Base-by-base conservation (phyloP, 768 basidiomycete species). In the Mycena crocata region DNA sequence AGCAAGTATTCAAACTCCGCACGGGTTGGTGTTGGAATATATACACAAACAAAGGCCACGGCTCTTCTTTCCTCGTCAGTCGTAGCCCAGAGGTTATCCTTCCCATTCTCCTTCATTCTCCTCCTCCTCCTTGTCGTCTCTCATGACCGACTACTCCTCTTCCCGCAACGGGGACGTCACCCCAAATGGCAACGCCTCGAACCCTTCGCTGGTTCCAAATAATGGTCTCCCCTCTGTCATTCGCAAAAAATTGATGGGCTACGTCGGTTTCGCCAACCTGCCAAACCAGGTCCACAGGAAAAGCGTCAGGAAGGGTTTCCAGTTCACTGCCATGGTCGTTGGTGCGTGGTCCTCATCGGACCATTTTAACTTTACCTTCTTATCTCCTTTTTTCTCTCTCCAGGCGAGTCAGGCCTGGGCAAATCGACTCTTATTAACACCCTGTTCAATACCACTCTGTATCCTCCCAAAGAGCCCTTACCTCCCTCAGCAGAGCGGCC, bases 231-330 rank as follows among this genome's bases (percentile, higher is more conserved):
- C 85, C 64, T 82, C 80, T 72, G 83, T 86, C 77, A 86, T 87
- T 74, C 92, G 93, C 81, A 96, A 95, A 90, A 96, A 96, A 83
- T 85, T 96, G 74, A 94, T 93, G 89, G 94, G 95, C 74, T 96
- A 95, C 78, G 95, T 97, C 66, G 95, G 95, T 56, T 97, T 99
- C 77, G 95, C 96, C 77, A 99, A 98, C 80, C 87, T 99, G 55
- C 98, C 98, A 54, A 99, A 99, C 87, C 98, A 99, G 81, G 97
- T 99, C 48, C 98, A 99, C 83, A 92, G 98, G 81, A 95, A 98
- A 85, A 97, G 95, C 74, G 93, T 98, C 51, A 88, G 95, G 84
- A 98, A 96, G 82, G 97, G 98, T 48, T 99, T 99, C 87, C 95
- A 99, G 80, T 99, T 99, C 84, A 97, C 96, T 59, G 87, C 90